Conservation (phyloP, 345 rosid genomes). For the Zanthoxylum bungeanum region DNA sequence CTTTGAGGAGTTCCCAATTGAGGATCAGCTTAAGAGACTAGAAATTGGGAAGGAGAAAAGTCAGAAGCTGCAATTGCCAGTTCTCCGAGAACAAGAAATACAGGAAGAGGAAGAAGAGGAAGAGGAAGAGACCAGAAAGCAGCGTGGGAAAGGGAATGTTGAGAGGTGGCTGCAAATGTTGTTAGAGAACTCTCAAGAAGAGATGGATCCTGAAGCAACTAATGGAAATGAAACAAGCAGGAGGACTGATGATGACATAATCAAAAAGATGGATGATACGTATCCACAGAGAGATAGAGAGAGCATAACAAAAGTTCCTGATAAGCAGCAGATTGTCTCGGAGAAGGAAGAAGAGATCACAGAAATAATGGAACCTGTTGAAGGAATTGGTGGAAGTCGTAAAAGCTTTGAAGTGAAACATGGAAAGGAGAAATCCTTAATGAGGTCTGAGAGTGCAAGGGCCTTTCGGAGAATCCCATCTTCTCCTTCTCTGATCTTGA, state of each 20-base stretch:
- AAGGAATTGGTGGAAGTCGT: slow-evolving; percentile 22
- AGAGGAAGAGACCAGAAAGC: slow-evolving; percentile 72
- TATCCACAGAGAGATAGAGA: slow-evolving; percentile 47
- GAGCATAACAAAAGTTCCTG: slow-evolving; percentile 17
- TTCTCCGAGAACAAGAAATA: slow-evolving; percentile 35
- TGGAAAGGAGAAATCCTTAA: slow-evolving; percentile 42
- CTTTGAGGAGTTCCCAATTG: slow-evolving; percentile 31
- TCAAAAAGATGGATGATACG: slow-evolving; percentile 47
- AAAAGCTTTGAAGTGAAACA: slow-evolving; percentile 33
- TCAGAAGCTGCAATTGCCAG: slow-evolving; percentile 30
- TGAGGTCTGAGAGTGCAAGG: slow-evolving; percentile 84
- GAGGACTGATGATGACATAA: slow-evolving; percentile 53
- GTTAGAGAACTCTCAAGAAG: slow-evolving; percentile 51
- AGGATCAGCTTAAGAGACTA: slow-evolving; percentile 38
- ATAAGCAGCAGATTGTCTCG: slow-evolving; percentile 12
- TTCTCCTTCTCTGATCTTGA: slow-evolving; percentile 81
- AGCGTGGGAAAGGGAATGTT: slow-evolving; percentile 84
- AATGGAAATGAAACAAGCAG: slow-evolving; percentile 26
- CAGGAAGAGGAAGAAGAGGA: slow-evolving; percentile 32
- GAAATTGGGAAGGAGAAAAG: slow-evolving; percentile 40
- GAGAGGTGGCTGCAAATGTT: slow-evolving; percentile 93
- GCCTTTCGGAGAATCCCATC: slow-evolving; percentile 78
- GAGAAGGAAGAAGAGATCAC: slow-evolving; percentile 26
- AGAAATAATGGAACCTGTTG: slow-evolving; percentile 19
- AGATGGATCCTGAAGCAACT: slow-evolving; percentile 29